Evolutionary conservation across 2,329 filamentous ascomycete genomes (phyloP).

Genomic region (Talaromyces atroroseus): DNA sequence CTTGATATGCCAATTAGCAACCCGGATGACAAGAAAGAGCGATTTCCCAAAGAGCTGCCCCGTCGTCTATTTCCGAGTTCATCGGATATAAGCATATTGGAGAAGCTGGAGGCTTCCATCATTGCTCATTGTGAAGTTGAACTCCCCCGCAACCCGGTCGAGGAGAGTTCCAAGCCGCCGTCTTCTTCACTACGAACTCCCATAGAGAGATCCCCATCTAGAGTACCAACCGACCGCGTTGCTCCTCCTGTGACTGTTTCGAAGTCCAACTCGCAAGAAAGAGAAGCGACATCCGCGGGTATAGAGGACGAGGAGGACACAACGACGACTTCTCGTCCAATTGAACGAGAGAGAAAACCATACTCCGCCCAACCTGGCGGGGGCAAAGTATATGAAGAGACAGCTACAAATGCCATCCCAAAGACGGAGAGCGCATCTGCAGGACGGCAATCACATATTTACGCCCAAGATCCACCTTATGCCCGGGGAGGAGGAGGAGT

Average conservation of each 20-base stretch:
- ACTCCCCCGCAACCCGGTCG: slow-evolving; percentile 35
- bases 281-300: slow-evolving; percentile 24
- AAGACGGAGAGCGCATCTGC: slow-evolving; percentile 44
- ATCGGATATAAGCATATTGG: slow-evolving; percentile 53
- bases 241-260: slow-evolving; percentile 1
- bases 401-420: not conserved
- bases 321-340: slow-evolving; percentile 42
- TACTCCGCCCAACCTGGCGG: slow-evolving; percentile 56
- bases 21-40: slow-evolving; percentile 60
- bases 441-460: slow-evolving; percentile 55
- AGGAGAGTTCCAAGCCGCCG: slow-evolving; percentile 31
- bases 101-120: slow-evolving; percentile 57
- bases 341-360: slow-evolving; percentile 62
- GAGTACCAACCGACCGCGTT: slow-evolving; percentile 30
- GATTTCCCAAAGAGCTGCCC: slow-evolving; percentile 73
- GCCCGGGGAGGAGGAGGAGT: not conserved
- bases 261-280: slow-evolving; percentile 8
- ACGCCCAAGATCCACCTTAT: slow-evolving; percentile 22
- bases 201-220: slow-evolving; percentile 8
- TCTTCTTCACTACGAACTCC: slow-evolving; percentile 8
- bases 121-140: slow-evolving; percentile 47
- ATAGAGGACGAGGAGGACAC: slow-evolving; percentile 37
- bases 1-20: slow-evolving; percentile 65
- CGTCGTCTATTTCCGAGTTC: slow-evolving; percentile 63
- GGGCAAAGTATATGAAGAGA: slow-evolving; percentile 53